Percentiles rank a stretch among this genome's conserved stretches.
Evolutionary conservation across 2,329 filamentous ascomycete species (phyloP).

Genomic region (Colletotrichum godetiae): DNA sequence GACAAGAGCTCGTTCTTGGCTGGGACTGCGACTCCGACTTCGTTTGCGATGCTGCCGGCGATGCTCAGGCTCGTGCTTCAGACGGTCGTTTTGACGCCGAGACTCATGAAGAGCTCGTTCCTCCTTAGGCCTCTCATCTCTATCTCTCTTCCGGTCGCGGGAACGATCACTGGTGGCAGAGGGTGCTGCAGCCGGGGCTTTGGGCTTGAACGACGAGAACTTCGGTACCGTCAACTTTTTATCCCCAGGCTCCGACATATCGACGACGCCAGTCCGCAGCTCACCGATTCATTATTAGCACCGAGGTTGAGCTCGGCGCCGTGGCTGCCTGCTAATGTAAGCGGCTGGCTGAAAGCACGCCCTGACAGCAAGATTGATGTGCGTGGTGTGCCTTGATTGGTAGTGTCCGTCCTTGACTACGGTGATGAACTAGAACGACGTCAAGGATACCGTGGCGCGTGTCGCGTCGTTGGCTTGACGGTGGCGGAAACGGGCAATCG

Average conservation of each 20-base stretch:
- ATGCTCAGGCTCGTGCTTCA: conserved; percentile 8
- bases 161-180: conserved; percentile 23
- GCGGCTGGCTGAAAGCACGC: not conserved
- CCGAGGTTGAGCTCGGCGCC: not conserved
- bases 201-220: conserved; percentile 78
- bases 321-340: not conserved
- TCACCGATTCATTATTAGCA: conserved; percentile 23
- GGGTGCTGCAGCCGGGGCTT: conserved; percentile 44
- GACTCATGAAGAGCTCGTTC: conserved; percentile 35
- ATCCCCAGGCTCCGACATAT: conserved; percentile 20
- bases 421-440: not conserved
- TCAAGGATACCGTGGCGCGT: not conserved
- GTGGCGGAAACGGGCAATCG: conserved; percentile 14
- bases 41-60: conserved; percentile 19
- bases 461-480: not conserved
- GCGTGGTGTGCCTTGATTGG: not conserved
- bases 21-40: conserved; percentile 14
- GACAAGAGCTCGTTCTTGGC: not conserved
- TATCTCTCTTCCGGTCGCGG: not conserved
- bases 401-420: not conserved
- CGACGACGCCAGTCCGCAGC: conserved; percentile 3
- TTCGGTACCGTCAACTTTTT: conserved; percentile 64
- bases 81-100: conserved; percentile 36
- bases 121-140: conserved; percentile 13
- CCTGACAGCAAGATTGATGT: not conserved